Base-by-base conservation (phyloP, 306 rosid species). In the Elaeagnus macrophylla region DNA sequence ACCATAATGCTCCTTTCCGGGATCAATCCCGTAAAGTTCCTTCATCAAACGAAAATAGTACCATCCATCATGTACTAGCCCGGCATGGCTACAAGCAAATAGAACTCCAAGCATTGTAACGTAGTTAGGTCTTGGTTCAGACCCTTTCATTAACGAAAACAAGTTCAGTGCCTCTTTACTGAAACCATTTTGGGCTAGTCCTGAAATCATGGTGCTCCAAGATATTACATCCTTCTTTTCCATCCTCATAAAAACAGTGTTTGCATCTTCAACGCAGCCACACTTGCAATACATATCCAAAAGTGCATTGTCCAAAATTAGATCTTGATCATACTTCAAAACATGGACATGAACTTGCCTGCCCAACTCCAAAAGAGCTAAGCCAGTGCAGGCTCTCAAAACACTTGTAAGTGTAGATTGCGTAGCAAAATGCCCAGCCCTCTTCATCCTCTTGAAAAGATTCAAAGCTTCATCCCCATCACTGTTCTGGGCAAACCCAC, bases 151-250 rank as follows among this genome's bases (percentile, higher is more conserved):
- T 41, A 71, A 67, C 52, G 79, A 81, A 16, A 83, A 89, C 63
- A 89, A 78, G 17, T 61, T 67, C 37, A 89, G 71, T 19, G 97
- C 90, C 66, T 89, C 82, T 62, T 39, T 16, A 60, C 90, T 81
- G 71, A 83, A 85, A 44, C 97, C 97, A 56, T 86, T 89, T 75
- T 86, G 95, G 18, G 95, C 97, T 48, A 79, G 68, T 60, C 95
- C 97, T 35, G 85, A 64, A 72, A 89, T 83, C 97, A 89, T 83
- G 61, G 95, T 89, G 79, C 94, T 85, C 95, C 94, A 89, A 37
- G 97, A 83, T 61, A 89, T 83, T 13, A 89, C 90, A 10, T 89
- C 97, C 75, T 81, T 89, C 72, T 57, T 65, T 12, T 48, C 56
- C 86, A 81, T 86, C 72, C 71, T 62, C 11, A 65, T 64, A 59